Base-by-base conservation (phyloP, 106 monocot genomes). In the Iris macrosiphon region DNA sequence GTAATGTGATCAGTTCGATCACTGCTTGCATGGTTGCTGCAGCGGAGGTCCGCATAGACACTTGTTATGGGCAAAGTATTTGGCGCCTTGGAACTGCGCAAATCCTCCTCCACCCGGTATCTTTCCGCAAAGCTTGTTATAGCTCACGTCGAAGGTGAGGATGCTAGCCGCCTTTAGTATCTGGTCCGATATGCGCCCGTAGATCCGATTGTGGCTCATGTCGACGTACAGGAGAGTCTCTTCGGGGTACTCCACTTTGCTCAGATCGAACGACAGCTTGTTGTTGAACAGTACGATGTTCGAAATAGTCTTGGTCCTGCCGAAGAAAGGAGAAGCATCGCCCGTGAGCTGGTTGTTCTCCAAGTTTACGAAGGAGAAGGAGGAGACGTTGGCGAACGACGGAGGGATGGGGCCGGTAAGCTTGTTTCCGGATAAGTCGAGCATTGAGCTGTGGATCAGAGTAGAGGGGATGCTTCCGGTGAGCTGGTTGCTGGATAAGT, bases 161-260 rank as follows among this genome's bases (percentile, higher is more conserved):
- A 59, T 24, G 7, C 35, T 0, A 13, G 40, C 1, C 7, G 42
- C 18, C 42, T 42, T 14, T n/a, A 22, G 40, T 20, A 59, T 7
- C 40, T 40, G 41, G 12, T 23, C 42, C 12, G 72, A 64, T 6
- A 83, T 68, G 26, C 44, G 59, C 0, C 69, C 82, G 20, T 27
- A 47, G 26, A 83, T 73, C 65, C 24, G 42, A 65, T 83, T 83
- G 22, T 78, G 77, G 57, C 52, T 74, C 40, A 83, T 55, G 45
- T 78, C 78, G 42, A 83, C 31, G 13, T 29, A 31, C 5, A 48
- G 37, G 31, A 71, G 37, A 33, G 41, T 44, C n/a, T n/a, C n/a
- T 35, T 35, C 10, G 10, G 71, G 76, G 45, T 76, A 76, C 4
- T 6, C 49, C 24, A 68, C 68, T 32, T 31, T 40, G 21, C 40